These are phyloP conservation scores for Syzygium malaccense DNA, from an alignment of 441 rosid genomes.

Conservation along the genomic window DNA sequence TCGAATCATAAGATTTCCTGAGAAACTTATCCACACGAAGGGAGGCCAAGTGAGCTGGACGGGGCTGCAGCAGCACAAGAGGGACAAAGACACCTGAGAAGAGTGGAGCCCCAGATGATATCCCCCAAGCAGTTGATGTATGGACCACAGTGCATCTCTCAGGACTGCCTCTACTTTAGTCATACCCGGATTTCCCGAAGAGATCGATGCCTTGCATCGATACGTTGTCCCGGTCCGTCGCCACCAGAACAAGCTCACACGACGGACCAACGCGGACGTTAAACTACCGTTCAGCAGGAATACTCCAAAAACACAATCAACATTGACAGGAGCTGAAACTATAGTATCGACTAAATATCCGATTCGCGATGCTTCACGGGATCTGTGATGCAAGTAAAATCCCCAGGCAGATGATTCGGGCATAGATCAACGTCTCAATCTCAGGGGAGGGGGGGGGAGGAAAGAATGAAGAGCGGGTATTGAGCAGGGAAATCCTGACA, in stretches of 20 bases:
- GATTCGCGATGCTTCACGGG: neutral
- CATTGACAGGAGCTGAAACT: neutral
- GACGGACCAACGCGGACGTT: neutral
- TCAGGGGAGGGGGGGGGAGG: neutral
- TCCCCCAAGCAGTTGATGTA: neutral
- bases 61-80: neutral
- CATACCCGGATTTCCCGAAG: conserved; percentile 11
- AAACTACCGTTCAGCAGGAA: neutral
- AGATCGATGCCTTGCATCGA: neutral
- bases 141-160: neutral
- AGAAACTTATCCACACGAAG: neutral
- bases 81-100: neutral
- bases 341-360: neutral
- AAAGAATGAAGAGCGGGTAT: neutral
- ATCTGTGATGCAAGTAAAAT: neutral
- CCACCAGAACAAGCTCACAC: neutral
- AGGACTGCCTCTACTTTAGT: neutral
- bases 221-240: neutral
- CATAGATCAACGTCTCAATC: neutral
- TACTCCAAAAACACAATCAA: neutral
- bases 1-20: neutral
- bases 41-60: neutral
- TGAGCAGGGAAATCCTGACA: neutral
- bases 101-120: neutral
- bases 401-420: neutral